Evolutionary conservation across 2,329 filamentous ascomycete species (phyloP).

Genomic region (Xylaria sp.): DNA sequence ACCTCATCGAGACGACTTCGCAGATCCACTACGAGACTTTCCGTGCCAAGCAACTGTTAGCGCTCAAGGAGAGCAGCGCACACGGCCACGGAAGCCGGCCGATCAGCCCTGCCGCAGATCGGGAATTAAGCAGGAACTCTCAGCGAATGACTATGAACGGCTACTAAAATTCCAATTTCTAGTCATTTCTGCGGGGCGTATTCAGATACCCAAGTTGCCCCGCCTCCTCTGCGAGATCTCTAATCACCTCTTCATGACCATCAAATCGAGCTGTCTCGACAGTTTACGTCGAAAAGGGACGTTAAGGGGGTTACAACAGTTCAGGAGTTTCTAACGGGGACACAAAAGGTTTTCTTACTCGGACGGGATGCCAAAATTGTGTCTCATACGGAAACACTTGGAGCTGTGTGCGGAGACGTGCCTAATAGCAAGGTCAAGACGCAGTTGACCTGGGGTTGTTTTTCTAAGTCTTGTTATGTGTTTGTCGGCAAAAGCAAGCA

Average conservation of each 20-base stretch:
- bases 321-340: conserved; percentile 25
- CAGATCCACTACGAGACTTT: conserved; percentile 99
- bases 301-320: conserved; percentile 16
- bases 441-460: conserved; percentile 28
- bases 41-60: conserved; percentile 97
- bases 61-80: conserved; percentile 96
- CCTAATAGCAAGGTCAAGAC: conserved; percentile 29
- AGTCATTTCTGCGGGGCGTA: conserved; percentile 30
- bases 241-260: conserved; percentile 29
- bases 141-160: conserved; percentile 99
- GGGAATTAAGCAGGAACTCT: conserved; percentile 94
- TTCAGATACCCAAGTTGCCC: conserved; percentile 19
- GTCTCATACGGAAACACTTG: conserved; percentile 26
- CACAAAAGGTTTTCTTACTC: conserved; percentile 16
- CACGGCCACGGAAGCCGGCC: conserved; percentile 82
- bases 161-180: conserved; percentile 64
- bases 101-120: conserved; percentile 92
- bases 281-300: conserved; percentile 15
- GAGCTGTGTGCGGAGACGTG: conserved; percentile 27
- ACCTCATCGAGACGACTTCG: conserved; percentile 97
- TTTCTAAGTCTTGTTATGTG: conserved; percentile 41
- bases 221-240: conserved; percentile 19
- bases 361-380: conserved; percentile 30
- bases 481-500: conserved; percentile 44
- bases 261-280: conserved; percentile 21